These are phyloP conservation scores for Zarea fungicola DNA, from an alignment of 2,329 filamentous ascomycete genomes.

Conservation along the genomic window DNA sequence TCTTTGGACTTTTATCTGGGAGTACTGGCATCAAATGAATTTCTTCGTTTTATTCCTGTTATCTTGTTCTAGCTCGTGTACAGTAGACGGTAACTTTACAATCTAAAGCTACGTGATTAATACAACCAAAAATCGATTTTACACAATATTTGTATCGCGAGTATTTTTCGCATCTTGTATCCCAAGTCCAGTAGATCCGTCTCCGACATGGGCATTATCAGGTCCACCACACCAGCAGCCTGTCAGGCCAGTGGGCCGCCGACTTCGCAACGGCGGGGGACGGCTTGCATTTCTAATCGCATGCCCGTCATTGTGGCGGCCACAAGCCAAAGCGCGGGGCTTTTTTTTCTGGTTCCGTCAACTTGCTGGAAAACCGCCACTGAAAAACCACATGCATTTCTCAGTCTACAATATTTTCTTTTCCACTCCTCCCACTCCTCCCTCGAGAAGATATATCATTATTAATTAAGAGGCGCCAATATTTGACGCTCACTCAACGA, in stretches of 20 bases:
- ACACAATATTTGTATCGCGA: neutral
- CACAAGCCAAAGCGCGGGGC: no score
- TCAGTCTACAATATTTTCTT: neutral
- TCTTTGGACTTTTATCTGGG: no score
- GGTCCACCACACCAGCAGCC: no score
- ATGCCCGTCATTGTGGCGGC: slow-evolving; percentile 9
- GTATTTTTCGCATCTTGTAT: no score
- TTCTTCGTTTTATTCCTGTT: neutral
- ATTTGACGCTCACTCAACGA: neutral
- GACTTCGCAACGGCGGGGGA: slow-evolving; percentile 10
- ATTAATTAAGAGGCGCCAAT: no score
- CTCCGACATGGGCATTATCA: no score
- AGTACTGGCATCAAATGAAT: neutral
- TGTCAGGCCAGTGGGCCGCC: slow-evolving; percentile 1
- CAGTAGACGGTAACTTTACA: neutral
- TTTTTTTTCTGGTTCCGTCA: no score
- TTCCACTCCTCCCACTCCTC: neutral
- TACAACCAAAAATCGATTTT: neutral
- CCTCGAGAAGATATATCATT: no score
- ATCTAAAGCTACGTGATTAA: slow-evolving; percentile 1
- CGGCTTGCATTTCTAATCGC: slow-evolving; percentile 12
- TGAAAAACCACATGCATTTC: neutral
- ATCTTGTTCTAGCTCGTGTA: neutral
- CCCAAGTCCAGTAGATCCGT: no score
- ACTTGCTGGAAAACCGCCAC: slow-evolving; percentile 6